Conservation (phyloP, 371 early-diverging fungal species). For the Mucor plumbeus region DNA sequence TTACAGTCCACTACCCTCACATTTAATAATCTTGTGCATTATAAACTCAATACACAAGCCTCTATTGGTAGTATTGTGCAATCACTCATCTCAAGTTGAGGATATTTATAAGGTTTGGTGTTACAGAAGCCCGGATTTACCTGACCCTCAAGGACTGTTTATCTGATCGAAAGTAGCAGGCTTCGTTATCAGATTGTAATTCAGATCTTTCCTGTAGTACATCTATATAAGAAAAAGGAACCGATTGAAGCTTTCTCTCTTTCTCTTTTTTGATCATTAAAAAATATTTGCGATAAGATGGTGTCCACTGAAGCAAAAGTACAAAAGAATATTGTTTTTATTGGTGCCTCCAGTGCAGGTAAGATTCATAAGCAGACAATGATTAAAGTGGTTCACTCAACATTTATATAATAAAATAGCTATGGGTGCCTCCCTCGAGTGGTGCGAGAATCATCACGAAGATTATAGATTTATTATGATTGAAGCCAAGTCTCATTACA, state of each 20-base stretch:
- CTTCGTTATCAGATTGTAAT: conserved; percentile 4
- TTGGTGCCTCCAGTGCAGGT: conserved; percentile 62
- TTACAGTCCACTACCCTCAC: too few relatives aligned
- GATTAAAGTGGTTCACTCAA: not conserved
- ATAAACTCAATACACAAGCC: too few relatives aligned
- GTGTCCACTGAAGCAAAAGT: conserved; percentile 14
- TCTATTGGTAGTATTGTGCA: not conserved
- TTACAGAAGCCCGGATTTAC: not conserved
- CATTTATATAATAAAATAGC: conserved; percentile 26
- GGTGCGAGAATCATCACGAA: conserved; percentile 41
- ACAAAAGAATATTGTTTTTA: conserved; percentile 57
- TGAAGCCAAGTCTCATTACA: conserved; percentile 63
- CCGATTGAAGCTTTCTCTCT: not conserved
- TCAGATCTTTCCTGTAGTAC: not conserved
- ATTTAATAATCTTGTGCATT: not conserved
- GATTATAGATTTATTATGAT: conserved; percentile 61
- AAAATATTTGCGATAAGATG: not conserved
- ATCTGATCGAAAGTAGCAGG: conserved; percentile 1
- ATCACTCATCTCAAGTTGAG: not conserved
- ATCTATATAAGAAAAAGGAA: not conserved
- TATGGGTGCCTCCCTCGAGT: conserved; percentile 38
- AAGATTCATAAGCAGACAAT: not conserved
- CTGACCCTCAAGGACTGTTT: not conserved
- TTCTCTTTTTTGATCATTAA: not conserved
- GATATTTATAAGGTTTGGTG: not conserved